phyloP scores from a whole-genome alignment of 2,329 filamentous ascomycete species.

The Pseudogymnoascus sp. region DNA sequence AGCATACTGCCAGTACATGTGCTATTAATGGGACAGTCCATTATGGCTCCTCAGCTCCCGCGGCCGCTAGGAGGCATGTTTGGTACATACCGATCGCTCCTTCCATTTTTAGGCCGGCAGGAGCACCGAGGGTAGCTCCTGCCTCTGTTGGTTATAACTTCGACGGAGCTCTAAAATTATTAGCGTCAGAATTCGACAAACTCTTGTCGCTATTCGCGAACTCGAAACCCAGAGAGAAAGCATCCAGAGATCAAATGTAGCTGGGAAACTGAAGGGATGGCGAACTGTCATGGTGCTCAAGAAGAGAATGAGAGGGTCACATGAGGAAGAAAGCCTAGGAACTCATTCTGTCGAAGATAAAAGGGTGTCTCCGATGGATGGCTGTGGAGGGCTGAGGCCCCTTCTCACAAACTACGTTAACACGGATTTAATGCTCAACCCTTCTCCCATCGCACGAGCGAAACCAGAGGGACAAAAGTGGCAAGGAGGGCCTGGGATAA shows the following conservation, averaged over 20 bases:
- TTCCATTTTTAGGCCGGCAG: background rate
- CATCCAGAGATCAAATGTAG: background rate
- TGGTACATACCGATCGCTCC: background rate
- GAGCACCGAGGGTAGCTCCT: background rate
- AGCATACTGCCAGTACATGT: too few species aligned
- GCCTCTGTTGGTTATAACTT: background rate
- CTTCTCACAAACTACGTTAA: background rate
- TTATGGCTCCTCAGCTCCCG: background rate
- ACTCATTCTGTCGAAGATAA: background rate
- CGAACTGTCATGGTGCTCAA: background rate
- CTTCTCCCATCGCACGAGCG: background rate
- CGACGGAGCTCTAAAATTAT: background rate
- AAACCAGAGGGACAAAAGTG: background rate
- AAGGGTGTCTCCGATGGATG: background rate
- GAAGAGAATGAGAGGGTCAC: background rate
- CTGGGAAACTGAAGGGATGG: background rate
- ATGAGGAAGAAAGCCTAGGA: background rate
- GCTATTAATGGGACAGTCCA: background rate
- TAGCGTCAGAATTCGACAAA: background rate
- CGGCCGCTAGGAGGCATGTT: background rate
- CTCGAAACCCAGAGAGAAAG: background rate
- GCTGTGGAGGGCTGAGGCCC: background rate
- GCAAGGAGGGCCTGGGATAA: background rate
- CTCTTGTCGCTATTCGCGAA: background rate
- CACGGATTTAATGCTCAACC: background rate